Conservation (phyloP, 345 rosid species). For the Stellera chamaejasme region DNA sequence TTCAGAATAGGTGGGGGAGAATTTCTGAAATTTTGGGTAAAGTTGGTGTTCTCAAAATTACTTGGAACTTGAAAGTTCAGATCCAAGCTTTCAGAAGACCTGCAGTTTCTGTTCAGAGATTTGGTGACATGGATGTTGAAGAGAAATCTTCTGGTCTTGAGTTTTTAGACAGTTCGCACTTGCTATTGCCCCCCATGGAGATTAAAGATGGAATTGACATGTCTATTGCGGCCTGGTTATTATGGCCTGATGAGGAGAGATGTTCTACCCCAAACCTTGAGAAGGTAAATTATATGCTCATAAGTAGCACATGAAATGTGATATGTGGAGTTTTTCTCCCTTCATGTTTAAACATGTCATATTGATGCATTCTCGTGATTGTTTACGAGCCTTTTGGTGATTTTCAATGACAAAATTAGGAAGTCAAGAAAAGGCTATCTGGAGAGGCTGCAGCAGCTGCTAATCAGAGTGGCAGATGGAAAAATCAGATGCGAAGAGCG, state of each 20-base stretch:
- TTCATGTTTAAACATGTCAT: not conserved
- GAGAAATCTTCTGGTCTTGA: constrained; percentile 37
- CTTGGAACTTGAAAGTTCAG: constrained; percentile 90
- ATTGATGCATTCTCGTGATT: constrained; percentile 1
- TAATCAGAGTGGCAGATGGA: constrained; percentile 84
- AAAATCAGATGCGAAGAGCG: constrained; percentile 86
- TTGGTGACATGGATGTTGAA: constrained; percentile 30
- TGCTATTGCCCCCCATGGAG: constrained; percentile 40
- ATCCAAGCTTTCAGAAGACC: constrained; percentile 73
- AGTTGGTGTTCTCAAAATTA: constrained; percentile 48
- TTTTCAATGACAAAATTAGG: constrained; percentile 39
- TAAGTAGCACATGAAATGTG: not conserved
- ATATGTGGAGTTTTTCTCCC: not conserved
- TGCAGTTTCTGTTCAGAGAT: constrained; percentile 60
- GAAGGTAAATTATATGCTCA: constrained; percentile 52
- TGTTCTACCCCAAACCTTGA: constrained; percentile 78
- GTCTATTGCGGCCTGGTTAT: constrained; percentile 78
- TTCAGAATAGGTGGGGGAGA: constrained; percentile 63
- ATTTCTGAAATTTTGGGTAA: constrained; percentile 68
- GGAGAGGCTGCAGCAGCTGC: constrained; percentile 84
- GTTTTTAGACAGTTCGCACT: constrained; percentile 42
- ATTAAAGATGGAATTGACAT: constrained; percentile 59
- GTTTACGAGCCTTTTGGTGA: constrained; percentile 15
- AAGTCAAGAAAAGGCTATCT: constrained; percentile 78
- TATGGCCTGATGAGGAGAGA: constrained; percentile 98